Evolutionary conservation across 371 early-diverging fungal species (phyloP), one percentile per base, ranked within the genome.

Genomic region (Mortierella sp.): DNA sequence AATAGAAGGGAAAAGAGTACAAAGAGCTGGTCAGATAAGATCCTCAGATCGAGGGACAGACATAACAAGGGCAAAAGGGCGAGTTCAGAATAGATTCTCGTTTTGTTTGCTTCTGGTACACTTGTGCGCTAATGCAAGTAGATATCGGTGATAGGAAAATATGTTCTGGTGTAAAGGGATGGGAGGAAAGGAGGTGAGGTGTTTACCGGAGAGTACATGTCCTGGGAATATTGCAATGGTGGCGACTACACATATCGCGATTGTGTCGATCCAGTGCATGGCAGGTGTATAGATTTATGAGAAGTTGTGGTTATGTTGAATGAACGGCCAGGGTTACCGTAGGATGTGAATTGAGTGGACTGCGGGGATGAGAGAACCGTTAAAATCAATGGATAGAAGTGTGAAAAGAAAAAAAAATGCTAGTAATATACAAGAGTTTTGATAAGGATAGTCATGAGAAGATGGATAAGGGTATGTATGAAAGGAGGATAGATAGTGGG

Each of bases 151-250:
- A 65, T 65, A 21, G 24, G 24, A 13, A 21, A 42, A 38, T 38
- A 24, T 65, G 42, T 13, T 19, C 34, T 4, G 42, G 24, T 10
- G 42, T 21, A 68, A 3, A 21, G 19, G 34, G 16, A 6, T 7
- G 34, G 28, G 3, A 26, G n/a, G 21, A 2, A 34, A 5, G 26
- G 47, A 38, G 42, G 10, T 19, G 14, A 63, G 7, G 3, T 19
- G 42, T 75, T 81, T 82, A 82, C 82, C 65, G 52, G 82, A 78
- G 70, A 75, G 72, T n/a, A 77, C 73, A 9, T 48, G 48, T 78
- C n/a, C 42, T 16, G 82, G 65, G 26, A 78, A 42, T 54, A 78
- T 52, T 28, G 44, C 42, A 11, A 80, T 34, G 48, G 58, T 58
- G 14, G 26, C 60, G 10, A 75, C 26, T 21, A 58, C 28, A 50